A percentile compares a stretch with the other conserved stretches of the same genome.
Conservation (phyloP, 108 stramenopile species). For the Bacterosira constricta region DNA sequence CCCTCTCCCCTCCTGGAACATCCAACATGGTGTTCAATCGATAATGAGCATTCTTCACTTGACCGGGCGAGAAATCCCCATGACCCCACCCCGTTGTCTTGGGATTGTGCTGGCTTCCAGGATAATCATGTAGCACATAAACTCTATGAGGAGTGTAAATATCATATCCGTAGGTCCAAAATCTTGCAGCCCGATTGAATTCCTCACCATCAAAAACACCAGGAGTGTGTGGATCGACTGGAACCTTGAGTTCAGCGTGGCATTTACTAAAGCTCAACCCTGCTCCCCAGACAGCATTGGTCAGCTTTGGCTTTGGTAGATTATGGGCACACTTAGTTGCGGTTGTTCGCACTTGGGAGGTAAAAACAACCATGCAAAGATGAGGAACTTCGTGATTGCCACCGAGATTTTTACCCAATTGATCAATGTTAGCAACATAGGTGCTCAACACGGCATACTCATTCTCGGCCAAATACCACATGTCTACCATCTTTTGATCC, state of each 20-base stretch:
- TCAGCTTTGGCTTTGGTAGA: constrained; percentile 73
- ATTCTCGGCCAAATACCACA: constrained; percentile 82
- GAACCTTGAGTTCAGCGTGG: constrained; percentile 89
- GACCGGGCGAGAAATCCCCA: constrained; percentile 16
- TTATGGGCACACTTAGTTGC: constrained; percentile 68
- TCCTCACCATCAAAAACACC: constrained; percentile 94
- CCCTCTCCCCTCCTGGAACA: constrained; percentile 56
- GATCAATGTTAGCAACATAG: constrained; percentile 78
- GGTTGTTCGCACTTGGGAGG: constrained; percentile 66
- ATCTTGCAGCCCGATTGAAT: constrained; percentile 76
- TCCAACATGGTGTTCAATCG: constrained; percentile 70
- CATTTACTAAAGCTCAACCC: constrained; percentile 81
- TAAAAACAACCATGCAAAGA: constrained; percentile 77
- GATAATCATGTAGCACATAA: constrained; percentile 88
- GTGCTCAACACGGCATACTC: constrained; percentile 90
- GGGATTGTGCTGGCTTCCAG: constrained; percentile 72
- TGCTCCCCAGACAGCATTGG: constrained; percentile 88
- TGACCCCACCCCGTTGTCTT: constrained; percentile 59
- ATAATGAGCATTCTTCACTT: constrained; percentile 14
- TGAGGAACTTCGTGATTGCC: constrained; percentile 72
- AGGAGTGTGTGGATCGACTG: constrained; percentile 87
- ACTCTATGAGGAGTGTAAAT: constrained; percentile 86
- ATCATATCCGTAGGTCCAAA: constrained; percentile 95
- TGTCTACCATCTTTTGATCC: constrained; percentile 66
- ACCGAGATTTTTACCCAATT: constrained; percentile 55